Evolutionary conservation across 768 basidiomycete genomes (phyloP).

Genomic region (Trichaptum fuscoviolaceum): DNA sequence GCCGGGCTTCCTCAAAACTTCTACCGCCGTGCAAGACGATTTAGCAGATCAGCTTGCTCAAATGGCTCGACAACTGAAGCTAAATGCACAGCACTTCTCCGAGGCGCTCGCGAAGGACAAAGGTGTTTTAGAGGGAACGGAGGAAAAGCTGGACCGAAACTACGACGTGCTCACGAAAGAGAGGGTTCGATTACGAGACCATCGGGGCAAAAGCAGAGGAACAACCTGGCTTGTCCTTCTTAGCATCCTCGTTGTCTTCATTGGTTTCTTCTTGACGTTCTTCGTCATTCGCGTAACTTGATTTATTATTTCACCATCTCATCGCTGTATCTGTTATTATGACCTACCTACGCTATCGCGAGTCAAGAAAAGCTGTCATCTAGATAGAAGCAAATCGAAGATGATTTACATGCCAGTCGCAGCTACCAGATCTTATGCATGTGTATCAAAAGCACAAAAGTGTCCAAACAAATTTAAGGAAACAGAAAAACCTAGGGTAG

Average conservation of each 20-base stretch:
- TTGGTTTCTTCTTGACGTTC: conserved; percentile 70
- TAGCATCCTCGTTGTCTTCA: conserved; percentile 57
- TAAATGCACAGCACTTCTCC: conserved; percentile 78
- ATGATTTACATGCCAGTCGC: background rate
- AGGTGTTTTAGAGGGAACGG: conserved; percentile 57
- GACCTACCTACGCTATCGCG: background rate
- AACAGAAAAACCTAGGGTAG: background rate
- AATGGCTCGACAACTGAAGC: conserved; percentile 87
- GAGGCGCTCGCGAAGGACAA: conserved; percentile 70
- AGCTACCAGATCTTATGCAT: background rate
- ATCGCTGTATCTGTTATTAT: background rate
- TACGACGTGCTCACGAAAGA: conserved; percentile 63
- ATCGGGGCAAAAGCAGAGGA: conserved; percentile 55
- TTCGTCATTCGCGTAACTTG: conserved; percentile 62
- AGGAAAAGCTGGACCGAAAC: conserved; percentile 72
- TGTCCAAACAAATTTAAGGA: background rate
- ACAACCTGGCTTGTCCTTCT: conserved; percentile 71
- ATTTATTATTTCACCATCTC: background rate
- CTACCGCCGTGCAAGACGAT: conserved; percentile 65
- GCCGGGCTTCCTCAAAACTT: conserved; percentile 45
- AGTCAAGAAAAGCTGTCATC: background rate
- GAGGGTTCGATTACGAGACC: conserved; percentile 48
- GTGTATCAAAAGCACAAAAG: background rate
- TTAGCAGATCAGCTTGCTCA: conserved; percentile 67
- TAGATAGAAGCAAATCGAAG: background rate